phyloP scores from a whole-genome alignment of 441 rosid genomes.

The Metrosideros polymorpha region DNA sequence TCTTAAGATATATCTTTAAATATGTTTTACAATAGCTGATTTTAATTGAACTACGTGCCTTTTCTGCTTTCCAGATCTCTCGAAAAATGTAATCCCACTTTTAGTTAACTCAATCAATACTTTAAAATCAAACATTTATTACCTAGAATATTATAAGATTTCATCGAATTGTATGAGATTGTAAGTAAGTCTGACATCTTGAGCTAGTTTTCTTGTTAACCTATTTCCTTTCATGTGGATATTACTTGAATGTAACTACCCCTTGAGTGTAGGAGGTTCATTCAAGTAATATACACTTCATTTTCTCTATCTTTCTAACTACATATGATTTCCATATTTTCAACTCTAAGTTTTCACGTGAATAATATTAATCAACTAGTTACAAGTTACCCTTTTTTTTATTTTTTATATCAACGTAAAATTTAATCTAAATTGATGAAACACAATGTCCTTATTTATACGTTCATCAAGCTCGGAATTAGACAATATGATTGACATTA shows the following conservation, averaged over 20 bases:
- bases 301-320: neutral
- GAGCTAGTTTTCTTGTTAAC: neutral
- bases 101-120: neutral
- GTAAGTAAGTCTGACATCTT: neutral
- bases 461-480: neutral
- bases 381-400: neutral
- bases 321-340: neutral
- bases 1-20: neutral
- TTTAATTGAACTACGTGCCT: neutral
- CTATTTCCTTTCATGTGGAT: neutral
- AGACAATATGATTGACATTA: neutral
- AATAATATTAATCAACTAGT: neutral
- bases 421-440: neutral
- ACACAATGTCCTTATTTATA: neutral
- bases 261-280: neutral
- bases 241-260: neutral
- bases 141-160: rapidly evolving
- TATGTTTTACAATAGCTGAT: neutral
- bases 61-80: neutral
- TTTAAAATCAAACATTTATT: neutral
- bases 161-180: neutral
- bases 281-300: neutral
- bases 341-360: neutral
- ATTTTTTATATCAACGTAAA: neutral
- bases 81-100: neutral